Base-by-base conservation (phyloP, 148 eudicot genomes). In the Heliosperma pusillum region DNA sequence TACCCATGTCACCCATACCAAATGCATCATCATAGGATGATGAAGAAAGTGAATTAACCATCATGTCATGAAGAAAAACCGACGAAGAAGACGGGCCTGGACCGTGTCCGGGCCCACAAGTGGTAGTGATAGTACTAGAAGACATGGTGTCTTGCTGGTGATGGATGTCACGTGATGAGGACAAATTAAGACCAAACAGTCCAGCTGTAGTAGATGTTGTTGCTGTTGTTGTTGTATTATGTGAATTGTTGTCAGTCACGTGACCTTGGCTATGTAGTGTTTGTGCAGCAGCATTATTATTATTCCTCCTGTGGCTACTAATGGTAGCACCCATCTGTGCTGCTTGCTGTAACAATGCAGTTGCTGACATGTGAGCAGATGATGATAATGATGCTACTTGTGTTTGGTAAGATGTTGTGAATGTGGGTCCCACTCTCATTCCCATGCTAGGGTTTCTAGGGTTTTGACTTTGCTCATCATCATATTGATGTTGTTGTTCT, bases 261-360 rank as follows among this genome's bases (percentile, higher is more conserved):
- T 90, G 92, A 88, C 76, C 71, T 9, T 69, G 78, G 26, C 22
- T 71, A 21, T 73, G 82, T n/a, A n/a, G n/a, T n/a, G n/a, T n/a
- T n/a, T n/a, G n/a, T n/a, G n/a, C n/a, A n/a, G n/a, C n/a, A n/a
- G n/a, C n/a, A n/a, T n/a, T n/a, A n/a, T n/a, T n/a, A n/a, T n/a
- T n/a, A n/a, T n/a, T n/a, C n/a, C n/a, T n/a, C n/a, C n/a, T n/a
- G n/a, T n/a, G n/a, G n/a, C n/a, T n/a, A 83, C 89, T 85, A 81
- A 87, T 82, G 74, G 83, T 86, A 57, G 97, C 87, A 19, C 97
- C 96, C 84, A 93, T 90, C 76, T 90, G 91, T 30, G 97, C 92
- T 81, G 97, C 97, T 79, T 88, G 89, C 75, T 93, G 97, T 52
- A 93, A 85, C 91, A 93, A 81, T 70, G 96, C 97, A 62, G 97